These are phyloP conservation scores for Parasitella parasitica DNA, from an alignment of 371 early-diverging fungal species.

Conservation along the genomic window DNA sequence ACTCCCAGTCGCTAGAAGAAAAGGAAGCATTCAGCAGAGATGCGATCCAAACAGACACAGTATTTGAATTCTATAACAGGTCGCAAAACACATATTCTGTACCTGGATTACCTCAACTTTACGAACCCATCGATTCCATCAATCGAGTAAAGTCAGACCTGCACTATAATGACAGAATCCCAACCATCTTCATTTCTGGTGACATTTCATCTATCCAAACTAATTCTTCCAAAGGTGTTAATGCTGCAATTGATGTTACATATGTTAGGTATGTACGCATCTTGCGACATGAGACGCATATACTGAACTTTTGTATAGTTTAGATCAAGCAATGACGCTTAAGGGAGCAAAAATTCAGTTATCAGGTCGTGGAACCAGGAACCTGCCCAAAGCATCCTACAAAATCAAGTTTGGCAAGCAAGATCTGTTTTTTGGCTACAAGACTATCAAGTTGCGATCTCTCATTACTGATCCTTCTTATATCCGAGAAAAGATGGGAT, in stretches of 20 bases:
- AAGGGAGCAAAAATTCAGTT: conserved; percentile 11
- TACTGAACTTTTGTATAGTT: not conserved
- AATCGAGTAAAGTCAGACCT: conserved; percentile 10
- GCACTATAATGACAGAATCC: conserved; percentile 18
- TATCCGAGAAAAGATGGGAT: conserved; percentile 27
- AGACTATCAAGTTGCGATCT: conserved; percentile 30
- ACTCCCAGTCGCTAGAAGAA: not conserved
- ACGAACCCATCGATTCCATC: conserved; percentile 8
- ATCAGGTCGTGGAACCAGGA: conserved; percentile 25
- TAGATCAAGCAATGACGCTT: not conserved
- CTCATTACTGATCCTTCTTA: conserved; percentile 35
- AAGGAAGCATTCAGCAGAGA: conserved; percentile 14
- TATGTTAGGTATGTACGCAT: conserved; percentile 3
- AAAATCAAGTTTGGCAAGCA: conserved; percentile 19
- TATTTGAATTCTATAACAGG: conserved; percentile 19
- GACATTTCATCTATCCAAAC: not conserved
- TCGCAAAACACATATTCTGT: conserved; percentile 11
- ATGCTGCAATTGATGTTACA: not conserved
- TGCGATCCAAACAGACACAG: not conserved
- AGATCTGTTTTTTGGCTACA: conserved; percentile 26
- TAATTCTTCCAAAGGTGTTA: conserved; percentile 1
- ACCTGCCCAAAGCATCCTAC: conserved; percentile 18
- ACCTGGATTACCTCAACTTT: conserved; percentile 1
- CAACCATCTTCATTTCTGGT: conserved; percentile 16
- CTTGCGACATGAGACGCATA: not conserved